Conservation (phyloP, 2,329 filamentous ascomycete species). For the Pezicula carpinea region DNA sequence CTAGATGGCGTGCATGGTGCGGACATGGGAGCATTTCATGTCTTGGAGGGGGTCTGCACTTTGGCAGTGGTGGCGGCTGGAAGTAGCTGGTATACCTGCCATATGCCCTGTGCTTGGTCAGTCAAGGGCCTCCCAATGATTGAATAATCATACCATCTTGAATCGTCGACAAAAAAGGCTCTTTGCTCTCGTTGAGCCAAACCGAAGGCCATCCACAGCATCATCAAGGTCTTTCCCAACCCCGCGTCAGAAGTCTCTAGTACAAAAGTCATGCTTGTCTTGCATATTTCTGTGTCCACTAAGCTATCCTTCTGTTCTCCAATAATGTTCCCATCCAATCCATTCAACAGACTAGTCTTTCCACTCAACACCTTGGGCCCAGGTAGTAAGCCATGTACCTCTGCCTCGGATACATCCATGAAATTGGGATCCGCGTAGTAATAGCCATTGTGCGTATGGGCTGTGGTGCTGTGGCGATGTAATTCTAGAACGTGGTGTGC, state of each 20-base stretch:
- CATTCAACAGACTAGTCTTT: constrained; percentile 26
- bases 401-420: constrained; percentile 70
- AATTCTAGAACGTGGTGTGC: constrained; percentile 51
- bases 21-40: constrained; percentile 79
- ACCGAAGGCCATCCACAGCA: constrained; percentile 80
- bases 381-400: constrained; percentile 56
- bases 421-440: constrained; percentile 64
- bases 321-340: constrained; percentile 34
- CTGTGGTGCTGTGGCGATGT: constrained; percentile 36
- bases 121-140: neutral
- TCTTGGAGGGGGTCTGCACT: constrained; percentile 66
- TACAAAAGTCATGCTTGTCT: constrained; percentile 70
- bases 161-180: constrained; percentile 81
- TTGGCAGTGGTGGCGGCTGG: constrained; percentile 56
- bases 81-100: constrained; percentile 73
- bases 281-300: constrained; percentile 54
- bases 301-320: constrained; percentile 41
- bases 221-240: constrained; percentile 70
- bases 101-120: constrained; percentile 53
- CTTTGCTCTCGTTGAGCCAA: constrained; percentile 69
- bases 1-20: constrained; percentile 66
- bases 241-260: constrained; percentile 72
- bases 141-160: constrained; percentile 51
- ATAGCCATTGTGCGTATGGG: constrained; percentile 46
- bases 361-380: constrained; percentile 27